Evolutionary conservation across 176 grass and related monocot genomes (phyloP), one percentile per base, ranked within the genome.

Genomic region (Zoysia pacifica): DNA sequence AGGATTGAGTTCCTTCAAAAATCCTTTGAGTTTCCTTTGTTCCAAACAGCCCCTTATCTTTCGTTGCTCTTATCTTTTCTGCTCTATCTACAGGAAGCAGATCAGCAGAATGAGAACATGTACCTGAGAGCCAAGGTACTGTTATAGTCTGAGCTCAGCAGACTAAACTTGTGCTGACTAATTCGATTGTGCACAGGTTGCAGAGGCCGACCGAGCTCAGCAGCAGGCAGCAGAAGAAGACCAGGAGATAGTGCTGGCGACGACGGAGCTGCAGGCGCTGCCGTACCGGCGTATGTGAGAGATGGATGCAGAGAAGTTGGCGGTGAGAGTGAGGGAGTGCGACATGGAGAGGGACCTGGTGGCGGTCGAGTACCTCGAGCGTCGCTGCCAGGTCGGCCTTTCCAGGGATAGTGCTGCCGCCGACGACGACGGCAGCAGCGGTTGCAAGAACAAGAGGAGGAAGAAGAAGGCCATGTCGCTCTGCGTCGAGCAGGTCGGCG

Each of bases 71-170:
- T 28, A 28, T 67, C 28, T 28, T 28, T 28, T 28, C 28, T 28
- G 28, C 28, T 28, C 28, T 28, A 14, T 37, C 6, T 81, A 53
- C 78, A 97, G 93, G 86, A 89, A 72, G 86, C 75, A 62, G 86
- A 93, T 53, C 71, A 89, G 49, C 80, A 97, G 72, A 89, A 86
- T 49, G 93, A 97, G 55, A 85, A 97, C 69, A 83, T 89, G 45
- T 82, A 76, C 62, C 78, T 97, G 43, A 83, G 93, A 82, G 70
- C 85, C 36, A 97, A 97, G 90, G 93, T 97, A 85, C 20, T 74
- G 83, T 35, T 6, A 59, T 38, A 74, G 58, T 28, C 28, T 28
- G 28, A 28, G 28, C 28, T 28, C 28, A 28, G 28, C 28, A 28
- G 28, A 28, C 28, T 9, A 0, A 11, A 55, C 14, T 12, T 19